These are phyloP conservation scores for Cymodocea nodosa DNA, from an alignment of 116 monocot genomes.

Conservation along the genomic window DNA sequence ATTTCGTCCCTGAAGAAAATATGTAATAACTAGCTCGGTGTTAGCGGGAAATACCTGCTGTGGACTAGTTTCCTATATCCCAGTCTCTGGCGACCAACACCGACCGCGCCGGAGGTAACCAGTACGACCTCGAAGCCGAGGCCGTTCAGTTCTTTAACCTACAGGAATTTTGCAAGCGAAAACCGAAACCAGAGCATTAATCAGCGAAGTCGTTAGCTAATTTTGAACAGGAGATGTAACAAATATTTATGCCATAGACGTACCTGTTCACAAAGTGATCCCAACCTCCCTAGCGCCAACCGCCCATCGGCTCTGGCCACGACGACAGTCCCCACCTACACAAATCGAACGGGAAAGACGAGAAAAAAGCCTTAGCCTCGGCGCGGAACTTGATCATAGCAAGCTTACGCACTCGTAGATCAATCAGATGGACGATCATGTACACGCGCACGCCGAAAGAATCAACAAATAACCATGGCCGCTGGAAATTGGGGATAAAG, in stretches of 20 bases:
- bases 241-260: too few relatives aligned
- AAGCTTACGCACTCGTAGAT: too few relatives aligned
- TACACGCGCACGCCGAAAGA: too few relatives aligned
- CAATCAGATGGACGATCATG: too few relatives aligned
- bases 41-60: conserved; percentile 46
- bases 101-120: conserved; percentile 93
- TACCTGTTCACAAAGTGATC: conserved; percentile 87
- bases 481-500: too few relatives aligned
- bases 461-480: too few relatives aligned
- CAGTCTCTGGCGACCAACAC: conserved; percentile 81
- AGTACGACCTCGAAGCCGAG: conserved; percentile 73
- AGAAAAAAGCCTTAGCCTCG: not conserved
- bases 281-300: conserved; percentile 76
- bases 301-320: conserved; percentile 76
- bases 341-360: not conserved
- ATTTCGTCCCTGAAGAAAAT: too few relatives aligned
- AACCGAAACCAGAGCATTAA: not conserved
- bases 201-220: not conserved
- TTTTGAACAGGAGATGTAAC: not conserved
- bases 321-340: conserved; percentile 57
- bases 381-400: too few relatives aligned
- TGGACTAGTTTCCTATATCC: conserved; percentile 64
- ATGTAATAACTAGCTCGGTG: not conserved
- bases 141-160: conserved; percentile 75
- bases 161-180: conserved; percentile 1